Percentiles rank a stretch among this genome's conserved stretches.
Evolutionary conservation across 1,284 basidiomycete genomes (phyloP).

Genomic region (Vanrija sp.): DNA sequence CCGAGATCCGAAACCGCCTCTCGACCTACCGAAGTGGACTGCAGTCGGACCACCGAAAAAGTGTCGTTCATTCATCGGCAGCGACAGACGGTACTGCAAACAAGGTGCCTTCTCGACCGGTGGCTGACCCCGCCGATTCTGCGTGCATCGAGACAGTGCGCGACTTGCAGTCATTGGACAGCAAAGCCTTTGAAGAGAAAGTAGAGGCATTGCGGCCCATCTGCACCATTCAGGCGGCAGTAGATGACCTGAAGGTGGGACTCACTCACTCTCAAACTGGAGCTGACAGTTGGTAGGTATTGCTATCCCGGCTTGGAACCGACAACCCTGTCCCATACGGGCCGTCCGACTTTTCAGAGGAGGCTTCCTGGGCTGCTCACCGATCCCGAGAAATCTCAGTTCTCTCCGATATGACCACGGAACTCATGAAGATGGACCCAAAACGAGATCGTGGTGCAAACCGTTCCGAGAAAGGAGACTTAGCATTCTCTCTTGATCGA

Average conservation of each 20-base stretch:
- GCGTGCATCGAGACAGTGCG: conserved; percentile 38
- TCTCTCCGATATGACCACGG: conserved; percentile 54
- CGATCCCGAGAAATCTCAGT: conserved; percentile 74
- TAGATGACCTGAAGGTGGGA: conserved; percentile 73
- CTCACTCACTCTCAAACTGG: conserved; percentile 5
- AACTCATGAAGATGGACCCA: conserved; percentile 16
- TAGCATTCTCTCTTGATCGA: conserved; percentile 58
- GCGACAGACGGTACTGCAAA: not conserved
- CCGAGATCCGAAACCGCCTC: conserved; percentile 60
- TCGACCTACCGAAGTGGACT: conserved; percentile 10
- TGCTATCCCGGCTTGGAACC: conserved; percentile 84
- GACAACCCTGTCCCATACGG: conserved; percentile 78
- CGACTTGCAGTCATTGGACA: conserved; percentile 24
- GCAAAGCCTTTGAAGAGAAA: conserved; percentile 13
- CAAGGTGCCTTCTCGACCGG: not conserved
- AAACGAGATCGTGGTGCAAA: conserved; percentile 4
- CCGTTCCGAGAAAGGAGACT: conserved; percentile 48
- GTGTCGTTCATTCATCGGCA: not conserved
- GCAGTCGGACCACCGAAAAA: conserved; percentile 3
- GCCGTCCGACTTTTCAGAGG: conserved; percentile 77
- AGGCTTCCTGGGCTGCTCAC: conserved; percentile 80
- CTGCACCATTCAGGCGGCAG: conserved; percentile 61
- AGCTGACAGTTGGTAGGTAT: conserved; percentile 57
- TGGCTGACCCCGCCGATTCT: not conserved
- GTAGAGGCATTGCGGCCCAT: conserved; percentile 12